Evolutionary conservation across 495 filamentous ascomycete genomes (phyloP).

Genomic region (Daldinia caldariorum): DNA sequence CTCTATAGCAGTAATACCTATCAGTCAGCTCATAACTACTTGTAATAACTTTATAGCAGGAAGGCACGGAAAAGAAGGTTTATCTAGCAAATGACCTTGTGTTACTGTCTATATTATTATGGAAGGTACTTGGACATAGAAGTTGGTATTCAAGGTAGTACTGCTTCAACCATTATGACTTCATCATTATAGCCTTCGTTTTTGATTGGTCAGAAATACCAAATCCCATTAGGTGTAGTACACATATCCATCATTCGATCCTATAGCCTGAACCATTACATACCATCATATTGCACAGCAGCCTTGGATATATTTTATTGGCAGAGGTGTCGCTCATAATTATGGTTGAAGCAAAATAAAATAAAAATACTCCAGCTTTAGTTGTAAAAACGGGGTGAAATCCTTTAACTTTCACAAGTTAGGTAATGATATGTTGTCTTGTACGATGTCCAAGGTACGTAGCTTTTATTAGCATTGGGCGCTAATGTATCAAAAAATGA

Average conservation of each 20-base stretch:
- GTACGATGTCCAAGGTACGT: constrained; percentile 36
- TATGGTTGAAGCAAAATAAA: not conserved
- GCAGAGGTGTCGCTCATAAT: not conserved
- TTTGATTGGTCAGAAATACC: constrained; percentile 25
- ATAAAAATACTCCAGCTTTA: constrained; percentile 8
- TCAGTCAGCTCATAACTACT: too few species aligned
- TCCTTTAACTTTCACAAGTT: constrained; percentile 15
- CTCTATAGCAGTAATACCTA: not conserved
- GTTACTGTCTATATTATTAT: constrained; percentile 8
- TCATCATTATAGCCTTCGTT: constrained; percentile 21
- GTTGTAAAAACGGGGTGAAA: constrained; percentile 12
- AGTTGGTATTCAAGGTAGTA: constrained; percentile 22
- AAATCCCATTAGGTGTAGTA: constrained; percentile 16
- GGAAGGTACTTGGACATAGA: too few species aligned
- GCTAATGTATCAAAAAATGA: constrained; percentile 45
- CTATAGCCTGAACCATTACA: not conserved
- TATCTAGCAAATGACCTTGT: constrained; percentile 1
- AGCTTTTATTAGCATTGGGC: constrained; percentile 25
- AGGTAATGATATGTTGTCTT: constrained; percentile 7
- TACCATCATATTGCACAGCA: not conserved
- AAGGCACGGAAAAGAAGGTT: constrained; percentile 20
- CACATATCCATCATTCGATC: constrained; percentile 23
- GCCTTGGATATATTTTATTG: not conserved
- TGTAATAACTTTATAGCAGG: not conserved
- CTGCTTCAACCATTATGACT: constrained; percentile 27